These are phyloP conservation scores for Lactarius tabidus DNA, from an alignment of 768 basidiomycete genomes.

Conservation along the genomic window DNA sequence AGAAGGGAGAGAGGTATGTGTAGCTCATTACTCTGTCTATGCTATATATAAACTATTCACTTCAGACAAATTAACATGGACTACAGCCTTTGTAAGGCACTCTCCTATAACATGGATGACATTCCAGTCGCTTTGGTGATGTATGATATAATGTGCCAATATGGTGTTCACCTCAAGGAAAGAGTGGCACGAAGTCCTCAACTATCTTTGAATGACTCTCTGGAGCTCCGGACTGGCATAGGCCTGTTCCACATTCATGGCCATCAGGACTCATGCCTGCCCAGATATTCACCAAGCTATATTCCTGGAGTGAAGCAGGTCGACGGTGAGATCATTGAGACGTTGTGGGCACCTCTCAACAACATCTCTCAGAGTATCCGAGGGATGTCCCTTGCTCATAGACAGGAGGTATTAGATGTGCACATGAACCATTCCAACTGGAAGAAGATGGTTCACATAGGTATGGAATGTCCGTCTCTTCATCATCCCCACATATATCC, in stretches of 20 bases:
- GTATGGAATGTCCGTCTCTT: too few relatives aligned
- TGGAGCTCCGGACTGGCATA: conserved; percentile 19
- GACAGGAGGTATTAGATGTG: conserved; percentile 32
- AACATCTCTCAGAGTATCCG: conserved; percentile 28
- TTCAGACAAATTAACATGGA: background rate
- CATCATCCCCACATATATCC: too few relatives aligned
- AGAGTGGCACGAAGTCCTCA: background rate
- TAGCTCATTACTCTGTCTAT: background rate
- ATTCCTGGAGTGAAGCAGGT: conserved; percentile 32
- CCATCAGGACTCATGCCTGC: conserved; percentile 17
- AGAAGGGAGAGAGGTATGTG: background rate
- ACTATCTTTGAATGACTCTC: background rate
- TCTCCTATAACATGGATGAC: background rate
- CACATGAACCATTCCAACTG: too few relatives aligned
- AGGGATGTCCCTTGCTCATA: conserved; percentile 23
- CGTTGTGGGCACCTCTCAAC: conserved; percentile 34
- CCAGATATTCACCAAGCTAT: conserved; percentile 29
- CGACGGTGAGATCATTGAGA: conserved; percentile 36
- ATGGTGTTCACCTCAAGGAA: background rate
- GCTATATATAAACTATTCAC: too few relatives aligned
- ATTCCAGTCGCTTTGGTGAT: background rate
- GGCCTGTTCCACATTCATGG: conserved; percentile 32
- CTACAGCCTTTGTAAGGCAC: background rate
- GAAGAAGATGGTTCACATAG: too few relatives aligned
- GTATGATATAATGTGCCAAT: background rate